Evolutionary conservation across 148 eudicot genomes (phyloP).

Genomic region (Simmondsia chinensis): DNA sequence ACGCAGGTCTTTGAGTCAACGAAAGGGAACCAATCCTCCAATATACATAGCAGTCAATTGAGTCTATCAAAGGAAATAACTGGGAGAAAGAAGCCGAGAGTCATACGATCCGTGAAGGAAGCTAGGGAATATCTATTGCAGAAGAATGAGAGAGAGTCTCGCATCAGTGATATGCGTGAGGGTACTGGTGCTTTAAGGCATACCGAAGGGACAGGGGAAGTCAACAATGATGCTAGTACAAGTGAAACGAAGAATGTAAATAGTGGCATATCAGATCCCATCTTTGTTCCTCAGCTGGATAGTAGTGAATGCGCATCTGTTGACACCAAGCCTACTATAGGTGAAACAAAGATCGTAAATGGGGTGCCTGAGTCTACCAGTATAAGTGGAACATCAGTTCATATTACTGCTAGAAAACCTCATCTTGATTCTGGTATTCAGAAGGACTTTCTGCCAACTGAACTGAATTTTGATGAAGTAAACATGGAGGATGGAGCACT

Average conservation of each 20-base stretch:
- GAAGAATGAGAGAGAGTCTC: slow-evolving; percentile 23
- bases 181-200: slow-evolving; percentile 3
- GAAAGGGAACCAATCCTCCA: slow-evolving; percentile 10
- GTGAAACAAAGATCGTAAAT: not conserved
- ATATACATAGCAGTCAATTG: slow-evolving; percentile 13
- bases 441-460: slow-evolving; percentile 6
- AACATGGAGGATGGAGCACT: not conserved
- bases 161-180: slow-evolving; percentile 9
- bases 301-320: slow-evolving; percentile 1
- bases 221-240: too few relatives aligned
- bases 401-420: not conserved
- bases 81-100: slow-evolving; percentile 35
- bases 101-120: slow-evolving; percentile 70
- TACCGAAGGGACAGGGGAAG: too few relatives aligned
- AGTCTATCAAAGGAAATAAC: slow-evolving; percentile 10
- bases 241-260: too few relatives aligned
- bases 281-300: too few relatives aligned
- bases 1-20: slow-evolving; percentile 2
- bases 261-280: slow-evolving; percentile 10
- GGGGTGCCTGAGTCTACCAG: slow-evolving; percentile 6
- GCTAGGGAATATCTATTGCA: slow-evolving; percentile 71
- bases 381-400: slow-evolving; percentile 7
- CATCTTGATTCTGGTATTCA: slow-evolving; percentile 4
- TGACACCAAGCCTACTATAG: slow-evolving; percentile 6
- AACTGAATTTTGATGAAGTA: slow-evolving; percentile 7